phyloP scores from a whole-genome alignment of 208 protist species.

The Entamoeba histolytica region DNA sequence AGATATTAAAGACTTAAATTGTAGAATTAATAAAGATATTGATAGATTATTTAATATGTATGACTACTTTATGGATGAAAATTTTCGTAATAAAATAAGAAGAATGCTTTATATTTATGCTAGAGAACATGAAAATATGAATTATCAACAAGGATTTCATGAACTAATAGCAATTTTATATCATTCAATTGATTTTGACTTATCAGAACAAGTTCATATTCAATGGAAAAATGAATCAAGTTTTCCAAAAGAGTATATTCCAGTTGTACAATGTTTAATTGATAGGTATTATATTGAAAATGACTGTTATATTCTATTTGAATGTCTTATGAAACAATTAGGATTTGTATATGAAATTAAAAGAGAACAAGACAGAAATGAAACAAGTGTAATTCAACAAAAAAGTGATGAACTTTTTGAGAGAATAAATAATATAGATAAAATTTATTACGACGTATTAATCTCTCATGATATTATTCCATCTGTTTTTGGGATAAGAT shows the following conservation, averaged over 20 bases:
- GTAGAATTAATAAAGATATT: background rate
- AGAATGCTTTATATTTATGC: background rate
- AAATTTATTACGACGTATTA: background rate
- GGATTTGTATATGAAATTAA: background rate
- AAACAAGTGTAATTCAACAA: background rate
- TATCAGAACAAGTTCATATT: background rate
- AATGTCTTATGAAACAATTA: background rate
- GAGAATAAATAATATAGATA: background rate
- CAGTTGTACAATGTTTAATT: background rate
- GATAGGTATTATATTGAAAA: background rate
- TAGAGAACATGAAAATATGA: background rate
- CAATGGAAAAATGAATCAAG: no score
- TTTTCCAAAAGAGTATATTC: background rate
- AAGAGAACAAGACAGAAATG: background rate
- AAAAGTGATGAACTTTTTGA: background rate
- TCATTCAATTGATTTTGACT: background rate
- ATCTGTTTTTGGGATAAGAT: background rate
- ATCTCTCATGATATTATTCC: background rate
- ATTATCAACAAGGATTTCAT: background rate
- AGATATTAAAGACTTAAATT: background rate
- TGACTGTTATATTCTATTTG: background rate
- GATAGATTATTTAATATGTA: background rate
- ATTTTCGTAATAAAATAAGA: background rate
- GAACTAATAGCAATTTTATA: background rate
- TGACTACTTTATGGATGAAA: background rate